Evolutionary conservation across 805 yeast genomes (phyloP).

Genomic region (Sugiyamaella boreocaroliniensis): DNA sequence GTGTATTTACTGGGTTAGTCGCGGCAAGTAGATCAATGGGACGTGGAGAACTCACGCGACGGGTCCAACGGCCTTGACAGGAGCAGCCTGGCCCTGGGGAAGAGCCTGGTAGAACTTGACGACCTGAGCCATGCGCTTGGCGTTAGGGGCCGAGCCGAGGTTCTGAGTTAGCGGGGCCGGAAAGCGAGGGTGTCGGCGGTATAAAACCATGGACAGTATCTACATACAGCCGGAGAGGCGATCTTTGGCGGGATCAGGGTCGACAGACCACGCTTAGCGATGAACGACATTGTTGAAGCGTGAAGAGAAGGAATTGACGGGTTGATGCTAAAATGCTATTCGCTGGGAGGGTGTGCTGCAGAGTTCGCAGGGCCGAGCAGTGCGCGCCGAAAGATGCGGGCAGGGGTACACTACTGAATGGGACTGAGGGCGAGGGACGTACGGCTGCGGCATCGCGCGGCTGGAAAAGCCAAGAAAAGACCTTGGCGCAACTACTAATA

Average conservation of each 20-base stretch:
- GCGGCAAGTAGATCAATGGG: not conserved
- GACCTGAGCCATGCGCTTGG: slow-evolving; percentile 92
- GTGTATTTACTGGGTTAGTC: slow-evolving; percentile 14
- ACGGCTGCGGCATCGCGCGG: not conserved
- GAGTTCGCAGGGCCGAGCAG: not conserved
- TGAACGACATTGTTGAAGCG: slow-evolving; percentile 56
- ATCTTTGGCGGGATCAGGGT: slow-evolving; percentile 98
- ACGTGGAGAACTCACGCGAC: slow-evolving; percentile 5
- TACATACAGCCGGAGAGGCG: slow-evolving; percentile 84
- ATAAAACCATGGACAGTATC: not conserved
- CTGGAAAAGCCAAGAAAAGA: no score
- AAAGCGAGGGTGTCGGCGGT: not conserved
- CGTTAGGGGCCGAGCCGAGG: slow-evolving; percentile 92
- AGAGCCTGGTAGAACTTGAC: slow-evolving; percentile 92
- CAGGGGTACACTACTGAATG: not conserved
- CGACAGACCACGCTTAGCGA: slow-evolving; percentile 87
- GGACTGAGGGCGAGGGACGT: not conserved
- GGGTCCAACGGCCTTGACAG: slow-evolving; percentile 46
- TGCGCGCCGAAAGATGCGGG: not conserved
- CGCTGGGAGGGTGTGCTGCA: slow-evolving; percentile 2
- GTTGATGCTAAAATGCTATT: not conserved
- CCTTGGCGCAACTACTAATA: no score
- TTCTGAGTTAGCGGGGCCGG: slow-evolving; percentile 39
- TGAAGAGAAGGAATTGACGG: not conserved
- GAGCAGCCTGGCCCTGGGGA: slow-evolving; percentile 89